A percentile compares a stretch with the other conserved stretches of the same genome.
phyloP scores from a whole-genome alignment of 2,329 filamentous ascomycete species.

The Trichoderma pleuroti region DNA sequence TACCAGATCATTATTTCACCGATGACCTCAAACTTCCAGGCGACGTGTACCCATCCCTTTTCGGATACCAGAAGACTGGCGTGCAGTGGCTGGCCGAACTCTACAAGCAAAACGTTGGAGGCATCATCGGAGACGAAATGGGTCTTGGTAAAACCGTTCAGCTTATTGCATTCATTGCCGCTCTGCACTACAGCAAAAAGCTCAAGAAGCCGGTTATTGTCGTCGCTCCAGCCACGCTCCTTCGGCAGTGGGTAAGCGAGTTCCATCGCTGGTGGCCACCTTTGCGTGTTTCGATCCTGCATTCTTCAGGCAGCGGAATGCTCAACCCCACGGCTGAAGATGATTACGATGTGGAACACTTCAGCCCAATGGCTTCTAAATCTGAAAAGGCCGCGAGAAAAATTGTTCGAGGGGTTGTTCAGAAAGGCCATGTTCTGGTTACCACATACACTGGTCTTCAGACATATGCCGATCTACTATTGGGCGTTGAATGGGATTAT shows the following conservation, averaged over 20 bases:
- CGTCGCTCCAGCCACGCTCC: conserved; percentile 88
- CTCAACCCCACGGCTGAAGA: conserved; percentile 68
- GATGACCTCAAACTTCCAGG: conserved; percentile 79
- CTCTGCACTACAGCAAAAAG: conserved; percentile 85
- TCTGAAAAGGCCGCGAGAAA: conserved; percentile 62
- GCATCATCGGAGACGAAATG: conserved; percentile 98
- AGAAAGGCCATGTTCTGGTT: conserved; percentile 86
- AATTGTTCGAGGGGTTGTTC: conserved; percentile 77
- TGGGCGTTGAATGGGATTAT: conserved; percentile 85
- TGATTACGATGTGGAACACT: conserved; percentile 47
- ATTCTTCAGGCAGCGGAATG: conserved; percentile 96
- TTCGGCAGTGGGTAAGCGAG: conserved; percentile 97
- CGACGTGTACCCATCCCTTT: conserved; percentile 87
- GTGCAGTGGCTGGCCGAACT: conserved; percentile 96
- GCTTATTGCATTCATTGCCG: conserved; percentile 74
- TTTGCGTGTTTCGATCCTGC: conserved; percentile 89
- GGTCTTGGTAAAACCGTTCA: conserved; percentile 89
- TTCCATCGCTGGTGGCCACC: conserved; percentile 99
- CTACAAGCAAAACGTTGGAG: conserved; percentile 83
- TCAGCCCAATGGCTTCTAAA: conserved; percentile 32
- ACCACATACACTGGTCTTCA: conserved; percentile 97
- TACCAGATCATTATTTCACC: conserved; percentile 70
- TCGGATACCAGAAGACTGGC: conserved; percentile 95
- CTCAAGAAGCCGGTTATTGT: conserved; percentile 83
- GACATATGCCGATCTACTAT: conserved; percentile 78